phyloP scores from a whole-genome alignment of 1,139 yeast genomes.

The Kodamaea anthophila region DNA sequence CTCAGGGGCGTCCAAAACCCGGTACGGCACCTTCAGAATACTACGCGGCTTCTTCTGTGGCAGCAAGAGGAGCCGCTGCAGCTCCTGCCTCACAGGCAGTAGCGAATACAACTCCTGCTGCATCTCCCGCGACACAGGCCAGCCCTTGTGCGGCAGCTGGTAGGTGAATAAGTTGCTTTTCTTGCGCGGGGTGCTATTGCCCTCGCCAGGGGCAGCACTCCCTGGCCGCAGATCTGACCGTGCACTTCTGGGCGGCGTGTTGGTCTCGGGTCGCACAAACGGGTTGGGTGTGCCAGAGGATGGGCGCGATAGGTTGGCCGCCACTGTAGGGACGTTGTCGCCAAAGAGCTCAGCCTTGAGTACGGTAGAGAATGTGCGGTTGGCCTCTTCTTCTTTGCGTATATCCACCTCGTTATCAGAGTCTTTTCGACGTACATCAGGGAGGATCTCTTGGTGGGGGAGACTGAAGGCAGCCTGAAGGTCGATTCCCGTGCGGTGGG shows the following conservation, averaged over 20 bases:
- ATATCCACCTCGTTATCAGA: slow-evolving; percentile 60
- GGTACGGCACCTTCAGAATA: slow-evolving; percentile 80
- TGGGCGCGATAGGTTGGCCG: slow-evolving; percentile 23
- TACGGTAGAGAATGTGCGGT: slow-evolving; percentile 78
- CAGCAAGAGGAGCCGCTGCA: slow-evolving; percentile 69
- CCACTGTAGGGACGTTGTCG: slow-evolving; percentile 62
- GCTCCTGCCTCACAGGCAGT: slow-evolving; percentile 86
- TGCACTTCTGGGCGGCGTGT: slow-evolving; percentile 5
- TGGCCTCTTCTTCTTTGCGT: slow-evolving; percentile 75
- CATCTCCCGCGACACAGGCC: slow-evolving; percentile 56
- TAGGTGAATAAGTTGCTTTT: slow-evolving; percentile 61
- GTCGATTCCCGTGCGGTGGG: slow-evolving; percentile 79
- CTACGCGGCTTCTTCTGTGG: slow-evolving; percentile 77
- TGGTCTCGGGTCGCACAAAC: slow-evolving; percentile 4
- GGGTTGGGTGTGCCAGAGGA: slow-evolving; percentile 4
- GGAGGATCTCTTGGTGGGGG: slow-evolving; percentile 41
- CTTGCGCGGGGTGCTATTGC: slow-evolving; percentile 49
- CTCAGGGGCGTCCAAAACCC: slow-evolving; percentile 95
- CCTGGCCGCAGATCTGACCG: slow-evolving; percentile 4
- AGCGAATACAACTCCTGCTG: slow-evolving; percentile 72
- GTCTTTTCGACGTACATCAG: slow-evolving; percentile 27
- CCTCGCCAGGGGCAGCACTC: slow-evolving; percentile 9
- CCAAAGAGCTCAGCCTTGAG: slow-evolving; percentile 90
- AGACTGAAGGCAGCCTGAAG: slow-evolving; percentile 82
- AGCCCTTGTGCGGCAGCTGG: slow-evolving; percentile 58